Conservation (phyloP, 1,284 basidiomycete genomes). For the Rhodotorula mucilaginosa region DNA sequence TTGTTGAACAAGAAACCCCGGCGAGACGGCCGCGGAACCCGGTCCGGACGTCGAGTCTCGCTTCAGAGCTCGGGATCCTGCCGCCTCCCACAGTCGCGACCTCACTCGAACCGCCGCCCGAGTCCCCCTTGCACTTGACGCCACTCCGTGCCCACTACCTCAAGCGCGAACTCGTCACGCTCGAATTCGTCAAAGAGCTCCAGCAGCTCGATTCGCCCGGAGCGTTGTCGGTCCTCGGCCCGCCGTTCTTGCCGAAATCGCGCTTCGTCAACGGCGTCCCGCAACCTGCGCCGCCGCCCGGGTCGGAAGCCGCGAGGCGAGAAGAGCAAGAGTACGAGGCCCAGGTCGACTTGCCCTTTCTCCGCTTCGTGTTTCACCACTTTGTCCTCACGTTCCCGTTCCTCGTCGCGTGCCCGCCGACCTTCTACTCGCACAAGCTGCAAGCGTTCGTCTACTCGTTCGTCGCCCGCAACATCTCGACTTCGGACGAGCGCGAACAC, state of each 20-base stretch:
- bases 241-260: slow-evolving; percentile 66
- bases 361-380: slow-evolving; percentile 82
- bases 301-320: slow-evolving; percentile 5
- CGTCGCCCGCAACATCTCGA: slow-evolving; percentile 71
- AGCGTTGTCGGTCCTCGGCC: slow-evolving; percentile 78
- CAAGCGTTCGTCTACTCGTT: slow-evolving; percentile 85
- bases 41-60: slow-evolving; percentile 19
- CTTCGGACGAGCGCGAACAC: slow-evolving; percentile 60
- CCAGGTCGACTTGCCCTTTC: slow-evolving; percentile 69
- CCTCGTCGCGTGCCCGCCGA: slow-evolving; percentile 71
- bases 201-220: slow-evolving; percentile 65
- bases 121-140: slow-evolving; percentile 54
- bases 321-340: slow-evolving; percentile 33
- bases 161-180: slow-evolving; percentile 86
- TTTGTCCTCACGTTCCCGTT: slow-evolving; percentile 92
- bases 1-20: not conserved
- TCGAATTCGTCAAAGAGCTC: slow-evolving; percentile 77
- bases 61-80: slow-evolving; percentile 30
- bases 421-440: slow-evolving; percentile 87
- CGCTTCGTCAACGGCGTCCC: slow-evolving; percentile 41
- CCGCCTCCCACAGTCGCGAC: slow-evolving; percentile 26
- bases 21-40: slow-evolving; percentile 1
- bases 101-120: slow-evolving; percentile 9
- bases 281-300: slow-evolving; percentile 15
- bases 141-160: slow-evolving; percentile 90